phyloP scores from a whole-genome alignment of 2,329 filamentous ascomycete species.

The Aspergillus calidoustus region DNA sequence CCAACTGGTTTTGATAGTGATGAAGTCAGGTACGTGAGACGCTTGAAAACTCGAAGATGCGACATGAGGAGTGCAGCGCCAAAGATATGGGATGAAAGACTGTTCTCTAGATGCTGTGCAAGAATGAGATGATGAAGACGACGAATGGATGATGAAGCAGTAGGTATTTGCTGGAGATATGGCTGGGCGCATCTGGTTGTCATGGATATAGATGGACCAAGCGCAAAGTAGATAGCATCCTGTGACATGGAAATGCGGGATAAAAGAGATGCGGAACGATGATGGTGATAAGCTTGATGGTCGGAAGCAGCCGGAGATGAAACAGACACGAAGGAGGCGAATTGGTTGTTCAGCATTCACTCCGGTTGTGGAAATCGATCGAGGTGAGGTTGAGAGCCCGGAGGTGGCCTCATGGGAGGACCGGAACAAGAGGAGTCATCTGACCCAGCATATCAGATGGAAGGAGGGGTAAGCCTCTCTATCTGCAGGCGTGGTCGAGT shows the following conservation, averaged over 20 bases:
- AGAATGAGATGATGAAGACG: background rate
- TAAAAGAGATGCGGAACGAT: background rate
- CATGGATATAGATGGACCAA: conserved; percentile 1
- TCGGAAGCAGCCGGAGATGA: background rate
- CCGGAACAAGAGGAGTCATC: conserved; percentile 12
- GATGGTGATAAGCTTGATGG: background rate
- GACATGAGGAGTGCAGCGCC: too few relatives aligned
- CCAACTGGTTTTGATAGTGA: too few relatives aligned
- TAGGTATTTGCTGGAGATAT: background rate
- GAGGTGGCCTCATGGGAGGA: background rate
- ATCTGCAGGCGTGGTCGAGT: background rate
- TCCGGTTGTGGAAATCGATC: background rate
- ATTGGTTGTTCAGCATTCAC: background rate
- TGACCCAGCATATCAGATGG: background rate
- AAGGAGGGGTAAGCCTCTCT: conserved; percentile 9
- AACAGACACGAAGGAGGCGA: background rate
- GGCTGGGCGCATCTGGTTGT: background rate
- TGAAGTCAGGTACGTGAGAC: too few relatives aligned
- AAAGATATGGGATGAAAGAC: background rate
- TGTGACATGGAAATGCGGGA: background rate
- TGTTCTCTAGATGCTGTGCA: background rate
- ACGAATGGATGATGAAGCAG: background rate
- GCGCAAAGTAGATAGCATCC: background rate
- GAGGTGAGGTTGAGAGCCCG: background rate
- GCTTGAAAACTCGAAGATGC: background rate